Conservation (phyloP, 306 rosid species). For the Inga leiocalycina region DNA sequence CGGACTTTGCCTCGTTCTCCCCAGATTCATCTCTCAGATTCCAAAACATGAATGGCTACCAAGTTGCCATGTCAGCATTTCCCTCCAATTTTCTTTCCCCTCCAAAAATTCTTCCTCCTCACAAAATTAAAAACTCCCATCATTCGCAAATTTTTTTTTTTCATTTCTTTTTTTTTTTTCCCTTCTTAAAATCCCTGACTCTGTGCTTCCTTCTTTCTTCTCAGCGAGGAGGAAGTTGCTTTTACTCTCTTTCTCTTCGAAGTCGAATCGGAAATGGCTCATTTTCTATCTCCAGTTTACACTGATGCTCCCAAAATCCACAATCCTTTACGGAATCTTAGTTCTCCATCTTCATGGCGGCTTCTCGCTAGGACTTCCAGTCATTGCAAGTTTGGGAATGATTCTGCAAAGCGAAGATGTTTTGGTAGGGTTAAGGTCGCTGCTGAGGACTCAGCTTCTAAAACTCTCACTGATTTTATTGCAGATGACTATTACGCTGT, state of each 20-base stretch:
- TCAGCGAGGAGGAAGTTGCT: background rate
- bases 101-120: constrained; percentile 64
- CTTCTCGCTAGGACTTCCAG: constrained; percentile 35
- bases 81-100: constrained; percentile 5
- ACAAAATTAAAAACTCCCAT: constrained; percentile 26
- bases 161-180: background rate
- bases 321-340: constrained; percentile 44
- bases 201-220: background rate
- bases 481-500: constrained; percentile 93
- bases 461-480: constrained; percentile 33
- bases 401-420: constrained; percentile 47
- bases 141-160: background rate
- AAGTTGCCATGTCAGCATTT: constrained; percentile 68
- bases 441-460: constrained; percentile 50
- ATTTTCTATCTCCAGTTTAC: constrained; percentile 64
- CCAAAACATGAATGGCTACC: constrained; percentile 43
- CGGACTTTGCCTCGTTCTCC: constrained; percentile 22
- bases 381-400: constrained; percentile 41
- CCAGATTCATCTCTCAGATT: constrained; percentile 51
- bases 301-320: constrained; percentile 65
- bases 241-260: background rate
- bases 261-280: constrained; percentile 62
- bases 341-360: constrained; percentile 52
- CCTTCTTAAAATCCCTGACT: background rate
- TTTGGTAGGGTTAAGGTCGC: constrained; percentile 64